Conservation (phyloP, 345 rosid species). For the Citrus sp. region DNA sequence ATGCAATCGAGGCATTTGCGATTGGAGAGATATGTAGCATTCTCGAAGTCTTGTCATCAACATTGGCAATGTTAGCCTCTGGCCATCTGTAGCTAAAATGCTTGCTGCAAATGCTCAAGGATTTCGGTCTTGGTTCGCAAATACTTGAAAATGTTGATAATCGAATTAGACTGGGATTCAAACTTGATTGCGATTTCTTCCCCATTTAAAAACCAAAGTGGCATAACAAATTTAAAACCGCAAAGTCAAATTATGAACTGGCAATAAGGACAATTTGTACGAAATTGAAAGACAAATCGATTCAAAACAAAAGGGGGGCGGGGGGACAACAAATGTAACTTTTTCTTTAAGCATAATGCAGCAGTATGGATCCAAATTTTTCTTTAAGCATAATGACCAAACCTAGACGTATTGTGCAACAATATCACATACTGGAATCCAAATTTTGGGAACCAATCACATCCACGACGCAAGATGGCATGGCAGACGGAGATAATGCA, state of each 20-base stretch:
- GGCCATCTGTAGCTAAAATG: neutral
- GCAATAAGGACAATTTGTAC: neutral
- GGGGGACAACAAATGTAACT: too few relatives aligned
- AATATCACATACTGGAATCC: neutral
- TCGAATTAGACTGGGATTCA: neutral
- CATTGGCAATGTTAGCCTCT: neutral
- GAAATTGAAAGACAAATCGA: neutral
- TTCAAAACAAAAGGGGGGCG: too few relatives aligned
- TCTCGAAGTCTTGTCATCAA: neutral
- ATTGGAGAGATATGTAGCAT: neutral
- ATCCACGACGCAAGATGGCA: neutral
- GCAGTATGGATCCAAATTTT: too few relatives aligned
- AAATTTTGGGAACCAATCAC: neutral
- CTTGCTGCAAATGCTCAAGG: neutral
- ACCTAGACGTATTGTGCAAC: too few relatives aligned
- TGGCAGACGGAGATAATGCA: too few relatives aligned
- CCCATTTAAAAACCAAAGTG: neutral
- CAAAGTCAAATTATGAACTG: neutral
- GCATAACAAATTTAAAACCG: neutral
- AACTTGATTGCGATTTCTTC: too few relatives aligned
- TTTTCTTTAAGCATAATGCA: too few relatives aligned
- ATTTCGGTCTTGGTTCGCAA: neutral
- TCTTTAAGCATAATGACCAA: too few relatives aligned
- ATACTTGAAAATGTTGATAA: neutral
- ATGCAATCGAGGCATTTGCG: neutral